These are phyloP conservation scores for Trichaptum fuscoviolaceum DNA, from an alignment of 768 basidiomycete species.

Conservation along the genomic window DNA sequence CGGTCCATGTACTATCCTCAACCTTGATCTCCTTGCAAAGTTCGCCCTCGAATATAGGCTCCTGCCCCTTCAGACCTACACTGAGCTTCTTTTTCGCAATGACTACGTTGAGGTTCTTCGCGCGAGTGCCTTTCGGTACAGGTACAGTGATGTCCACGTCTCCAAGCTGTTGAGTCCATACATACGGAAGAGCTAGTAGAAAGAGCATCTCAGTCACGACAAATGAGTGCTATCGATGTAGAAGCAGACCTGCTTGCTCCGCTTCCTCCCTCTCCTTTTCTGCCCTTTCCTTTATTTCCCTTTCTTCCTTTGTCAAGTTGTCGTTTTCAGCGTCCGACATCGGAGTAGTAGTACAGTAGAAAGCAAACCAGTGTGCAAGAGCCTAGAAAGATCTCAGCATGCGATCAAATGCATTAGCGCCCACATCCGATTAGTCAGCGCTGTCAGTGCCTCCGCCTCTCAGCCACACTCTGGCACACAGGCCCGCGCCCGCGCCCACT, in stretches of 20 bases:
- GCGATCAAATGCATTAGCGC: not conserved
- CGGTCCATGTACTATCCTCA: slow-evolving; percentile 95
- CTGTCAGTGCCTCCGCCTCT: not conserved
- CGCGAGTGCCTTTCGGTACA: slow-evolving; percentile 84
- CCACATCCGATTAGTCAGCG: not conserved
- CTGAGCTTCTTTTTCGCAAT: slow-evolving; percentile 81
- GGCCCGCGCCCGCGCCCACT: slow-evolving; percentile 1
- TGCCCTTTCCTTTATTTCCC: slow-evolving; percentile 63
- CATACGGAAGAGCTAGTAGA: slow-evolving; percentile 82
- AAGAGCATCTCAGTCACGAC: slow-evolving; percentile 18
- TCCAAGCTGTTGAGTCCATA: slow-evolving; percentile 85
- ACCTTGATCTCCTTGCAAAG: slow-evolving; percentile 91
- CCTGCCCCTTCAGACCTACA: slow-evolving; percentile 80
- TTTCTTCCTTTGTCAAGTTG: slow-evolving; percentile 70
- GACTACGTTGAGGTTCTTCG: slow-evolving; percentile 62
- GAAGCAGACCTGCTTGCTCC: slow-evolving; percentile 77
- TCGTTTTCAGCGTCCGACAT: slow-evolving; percentile 58
- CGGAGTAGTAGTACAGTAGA: slow-evolving; percentile 19
- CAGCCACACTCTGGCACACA: not conserved
- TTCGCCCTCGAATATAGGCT: slow-evolving; percentile 83
- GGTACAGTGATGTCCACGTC: slow-evolving; percentile 82
- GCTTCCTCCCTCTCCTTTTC: slow-evolving; percentile 62
- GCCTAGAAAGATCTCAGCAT: not conserved
- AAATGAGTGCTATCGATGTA: slow-evolving; percentile 14
- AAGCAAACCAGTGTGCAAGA: not conserved